Evolutionary conservation across 371 early-diverging fungal genomes (phyloP), one percentile per base, ranked within the genome.

Genomic region (Haplosporangium sp.): DNA sequence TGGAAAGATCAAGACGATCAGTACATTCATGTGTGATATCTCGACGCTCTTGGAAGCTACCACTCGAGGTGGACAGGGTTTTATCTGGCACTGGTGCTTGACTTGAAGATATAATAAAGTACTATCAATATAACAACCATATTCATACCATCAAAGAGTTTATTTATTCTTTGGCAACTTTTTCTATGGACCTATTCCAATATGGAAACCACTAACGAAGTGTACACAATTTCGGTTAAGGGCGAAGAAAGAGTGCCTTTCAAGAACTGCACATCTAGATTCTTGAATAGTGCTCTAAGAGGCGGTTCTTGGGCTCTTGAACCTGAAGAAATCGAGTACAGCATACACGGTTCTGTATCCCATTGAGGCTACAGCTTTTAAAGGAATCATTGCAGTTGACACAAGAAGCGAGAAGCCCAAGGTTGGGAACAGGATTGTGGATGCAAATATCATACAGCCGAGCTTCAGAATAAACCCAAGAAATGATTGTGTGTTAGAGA

Each of bases 41-140:
- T 71, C 71, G 40, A 81, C 81, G 8, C 65, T 81, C 39, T 40
- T 81, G 48, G 81, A 71, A 38, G 81, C 81, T 27, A 68, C 67
- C 1, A 65, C 55, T 1, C 55, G 81, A 34, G 75, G 81, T 13
- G 81, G 81, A 5, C 81, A 74, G 38, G 81, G 81, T 3, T 65
- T 81, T 27, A 71, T 81, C 45, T 81, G 81, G 81, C 81, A 81
- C 17, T 81, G 81, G 81, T 81, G 81, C 61, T 61, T 81, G 59
- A 79, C 81, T 40, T 79, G 63, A 72, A 38, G n/a, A 34, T 27
- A 55, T 55, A 55, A 19, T 27, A 55, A 52, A 52, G 52, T 19
- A 52, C 7, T n/a, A 2, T 52, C 27, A 27, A 55, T n/a, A 48
- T 17, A 48, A n/a, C 13, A 48, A 4, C 2, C 48, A 48, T 48